phyloP scores from a whole-genome alignment of 129 eudicot genomes.

The Mikania micrantha region DNA sequence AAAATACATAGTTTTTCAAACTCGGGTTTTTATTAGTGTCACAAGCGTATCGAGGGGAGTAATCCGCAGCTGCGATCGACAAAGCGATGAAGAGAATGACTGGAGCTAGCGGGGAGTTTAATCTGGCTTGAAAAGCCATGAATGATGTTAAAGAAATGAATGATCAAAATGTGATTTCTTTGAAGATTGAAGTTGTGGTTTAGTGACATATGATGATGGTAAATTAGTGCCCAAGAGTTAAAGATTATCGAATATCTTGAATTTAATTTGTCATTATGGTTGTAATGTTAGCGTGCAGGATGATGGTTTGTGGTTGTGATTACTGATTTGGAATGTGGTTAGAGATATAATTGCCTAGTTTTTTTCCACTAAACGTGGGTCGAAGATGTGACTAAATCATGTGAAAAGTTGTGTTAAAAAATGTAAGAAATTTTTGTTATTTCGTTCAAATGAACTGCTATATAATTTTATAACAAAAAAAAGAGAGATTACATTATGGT shows the following conservation, averaged over 20 bases:
- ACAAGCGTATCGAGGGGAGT: slow-evolving; percentile 34
- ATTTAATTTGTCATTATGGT: slow-evolving; percentile 10
- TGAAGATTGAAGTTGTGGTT: no score
- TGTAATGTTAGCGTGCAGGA: slow-evolving; percentile 8
- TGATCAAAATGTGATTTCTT: neutral
- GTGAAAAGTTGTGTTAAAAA: neutral
- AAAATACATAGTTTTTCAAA: slow-evolving; percentile 21
- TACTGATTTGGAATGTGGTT: slow-evolving; percentile 7
- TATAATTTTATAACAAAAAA: no score
- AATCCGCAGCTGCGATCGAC: neutral
- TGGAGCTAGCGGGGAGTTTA: neutral
- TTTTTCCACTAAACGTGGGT: slow-evolving; percentile 12
- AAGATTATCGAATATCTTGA: neutral
- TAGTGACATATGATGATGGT: no score
- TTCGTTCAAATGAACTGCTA: no score
- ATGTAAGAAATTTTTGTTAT: neutral
- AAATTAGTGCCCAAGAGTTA: neutral
- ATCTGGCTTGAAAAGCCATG: slow-evolving; percentile 15
- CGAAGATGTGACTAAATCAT: slow-evolving; percentile 14
- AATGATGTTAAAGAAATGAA: neutral
- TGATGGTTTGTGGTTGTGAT: slow-evolving; percentile 19
- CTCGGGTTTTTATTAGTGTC: slow-evolving; percentile 19
- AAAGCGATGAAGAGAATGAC: slow-evolving; percentile 1
- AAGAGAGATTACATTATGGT: no score
- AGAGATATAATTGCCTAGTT: slow-evolving; percentile 13